These are phyloP conservation scores for Umbelopsis ramanniana DNA, from an alignment of 192 early-diverging fungal genomes.

Conservation along the genomic window DNA sequence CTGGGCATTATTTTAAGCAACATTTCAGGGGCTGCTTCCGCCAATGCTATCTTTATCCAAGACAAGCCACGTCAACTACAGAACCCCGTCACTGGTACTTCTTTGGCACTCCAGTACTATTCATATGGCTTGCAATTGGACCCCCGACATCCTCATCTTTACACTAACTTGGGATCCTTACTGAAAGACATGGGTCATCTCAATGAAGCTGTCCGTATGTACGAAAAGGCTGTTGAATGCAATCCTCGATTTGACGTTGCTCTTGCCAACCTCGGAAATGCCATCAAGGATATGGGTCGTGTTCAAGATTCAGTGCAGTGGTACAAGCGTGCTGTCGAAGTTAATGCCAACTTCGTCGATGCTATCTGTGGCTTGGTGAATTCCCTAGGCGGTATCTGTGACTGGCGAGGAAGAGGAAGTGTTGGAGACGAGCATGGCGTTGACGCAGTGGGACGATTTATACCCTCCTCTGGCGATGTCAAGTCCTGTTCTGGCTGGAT, in stretches of 20 bases:
- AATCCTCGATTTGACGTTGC: slow-evolving; percentile 92
- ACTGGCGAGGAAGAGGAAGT: slow-evolving; percentile 84
- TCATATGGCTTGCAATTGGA: slow-evolving; percentile 85
- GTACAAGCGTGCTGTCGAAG: slow-evolving; percentile 82
- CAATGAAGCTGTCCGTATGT: slow-evolving; percentile 84
- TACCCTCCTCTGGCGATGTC: slow-evolving; percentile 20
- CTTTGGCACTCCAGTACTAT: slow-evolving; percentile 84
- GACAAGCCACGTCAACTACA: slow-evolving; percentile 30
- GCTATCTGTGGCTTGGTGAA: slow-evolving; percentile 92
- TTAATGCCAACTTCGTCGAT: slow-evolving; percentile 90
- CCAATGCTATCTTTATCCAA: slow-evolving; percentile 46
- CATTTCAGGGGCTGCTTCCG: slow-evolving; percentile 61
- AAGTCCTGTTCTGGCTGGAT: slow-evolving; percentile 65
- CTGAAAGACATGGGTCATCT: slow-evolving; percentile 90
- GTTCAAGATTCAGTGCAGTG: slow-evolving; percentile 88
- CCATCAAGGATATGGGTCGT: slow-evolving; percentile 88
- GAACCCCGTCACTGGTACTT: slow-evolving; percentile 64
- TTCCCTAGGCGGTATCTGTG: slow-evolving; percentile 84
- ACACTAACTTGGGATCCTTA: slow-evolving; percentile 92
- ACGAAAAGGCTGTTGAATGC: slow-evolving; percentile 84
- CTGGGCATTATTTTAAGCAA: slow-evolving; percentile 81
- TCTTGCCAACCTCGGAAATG: slow-evolving; percentile 91
- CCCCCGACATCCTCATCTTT: slow-evolving; percentile 83
- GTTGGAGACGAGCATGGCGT: slow-evolving; percentile 51
- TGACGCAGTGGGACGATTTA: slow-evolving; percentile 37